Percentiles rank a stretch among this genome's conserved stretches.
phyloP scores from a whole-genome alignment of 1,139 yeast genomes.

The Wickerhamomyces sp. region DNA sequence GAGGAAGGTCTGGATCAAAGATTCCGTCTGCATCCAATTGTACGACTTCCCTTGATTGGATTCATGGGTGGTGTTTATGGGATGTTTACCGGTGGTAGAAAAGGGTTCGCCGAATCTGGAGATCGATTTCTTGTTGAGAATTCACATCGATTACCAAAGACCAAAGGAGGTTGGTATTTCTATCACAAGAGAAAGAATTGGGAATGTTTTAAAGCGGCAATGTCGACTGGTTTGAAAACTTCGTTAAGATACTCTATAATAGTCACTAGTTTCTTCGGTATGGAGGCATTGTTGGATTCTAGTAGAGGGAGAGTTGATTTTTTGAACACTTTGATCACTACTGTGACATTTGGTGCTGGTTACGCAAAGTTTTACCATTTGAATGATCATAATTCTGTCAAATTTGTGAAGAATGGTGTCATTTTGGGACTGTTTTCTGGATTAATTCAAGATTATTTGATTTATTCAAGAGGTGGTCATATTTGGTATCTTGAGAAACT shows the following conservation, averaged over 20 bases:
- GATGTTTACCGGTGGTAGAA: constrained; percentile 54
- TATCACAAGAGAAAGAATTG: constrained; percentile 84
- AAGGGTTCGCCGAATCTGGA: constrained; percentile 54
- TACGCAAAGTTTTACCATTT: constrained; percentile 44
- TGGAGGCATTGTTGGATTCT: constrained; percentile 59
- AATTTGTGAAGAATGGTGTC: constrained; percentile 49
- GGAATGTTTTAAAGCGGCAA: constrained; percentile 57
- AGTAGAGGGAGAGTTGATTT: constrained; percentile 54
- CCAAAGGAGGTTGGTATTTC: constrained; percentile 85
- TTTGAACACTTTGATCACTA: constrained; percentile 53
- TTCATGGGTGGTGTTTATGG: constrained; percentile 49
- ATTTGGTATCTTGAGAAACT: constrained; percentile 50
- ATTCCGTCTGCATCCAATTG: constrained; percentile 34
- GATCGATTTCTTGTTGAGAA: constrained; percentile 70
- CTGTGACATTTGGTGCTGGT: constrained; percentile 44
- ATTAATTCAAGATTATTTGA: constrained; percentile 56
- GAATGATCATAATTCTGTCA: constrained; percentile 41
- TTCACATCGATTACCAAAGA: constrained; percentile 73
- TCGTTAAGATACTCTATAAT: constrained; percentile 42
- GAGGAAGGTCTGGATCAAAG: constrained; percentile 23
- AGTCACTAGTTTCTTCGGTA: constrained; percentile 48
- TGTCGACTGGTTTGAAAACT: constrained; percentile 38
- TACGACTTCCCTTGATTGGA: constrained; percentile 34
- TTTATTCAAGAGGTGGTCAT: constrained; percentile 52
- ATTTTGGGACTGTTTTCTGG: constrained; percentile 58